These are phyloP conservation scores for Wallacemonas sp. DNA, from an alignment of 208 protist genomes.

Conservation along the genomic window DNA sequence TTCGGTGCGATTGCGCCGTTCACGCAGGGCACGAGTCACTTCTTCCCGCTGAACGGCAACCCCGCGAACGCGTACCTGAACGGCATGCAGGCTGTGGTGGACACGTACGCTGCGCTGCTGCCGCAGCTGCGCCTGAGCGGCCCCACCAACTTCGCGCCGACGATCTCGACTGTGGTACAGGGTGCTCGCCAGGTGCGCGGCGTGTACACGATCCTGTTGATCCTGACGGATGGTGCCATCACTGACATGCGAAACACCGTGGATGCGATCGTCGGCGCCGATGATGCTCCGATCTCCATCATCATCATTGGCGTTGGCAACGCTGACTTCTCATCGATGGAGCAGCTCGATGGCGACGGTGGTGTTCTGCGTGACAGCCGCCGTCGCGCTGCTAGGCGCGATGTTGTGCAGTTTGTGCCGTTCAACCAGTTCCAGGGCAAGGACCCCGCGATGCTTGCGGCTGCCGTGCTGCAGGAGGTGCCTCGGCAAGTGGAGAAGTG, in stretches of 20 bases:
- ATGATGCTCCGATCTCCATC: constrained; percentile 81
- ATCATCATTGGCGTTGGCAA: constrained; percentile 92
- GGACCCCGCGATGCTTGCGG: constrained; percentile 37
- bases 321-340: constrained; percentile 91
- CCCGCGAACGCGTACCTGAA: too few relatives aligned
- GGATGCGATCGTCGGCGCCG: constrained; percentile 72
- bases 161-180: too few relatives aligned
- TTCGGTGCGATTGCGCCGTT: too few relatives aligned
- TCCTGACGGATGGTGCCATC: constrained; percentile 92
- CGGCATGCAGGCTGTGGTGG: too few relatives aligned
- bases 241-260: constrained; percentile 80
- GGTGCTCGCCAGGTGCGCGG: constrained; percentile 24
- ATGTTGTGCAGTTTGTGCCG: constrained; percentile 81
- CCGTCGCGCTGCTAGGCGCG: constrained; percentile 26
- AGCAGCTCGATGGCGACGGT: constrained; percentile 91
- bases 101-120: too few relatives aligned
- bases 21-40: too few relatives aligned
- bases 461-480: constrained; percentile 51
- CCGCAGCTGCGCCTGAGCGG: too few relatives aligned
- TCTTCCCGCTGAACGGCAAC: too few relatives aligned
- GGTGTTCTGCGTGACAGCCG: constrained; percentile 17
- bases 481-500: constrained; percentile 47
- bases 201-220: constrained; percentile 87
- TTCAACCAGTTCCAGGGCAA: constrained; percentile 45
- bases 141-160: too few relatives aligned